Percentiles rank a stretch among this genome's conserved stretches.
Conservation (phyloP, 2,329 filamentous ascomycete genomes). For the Periconia sp. region DNA sequence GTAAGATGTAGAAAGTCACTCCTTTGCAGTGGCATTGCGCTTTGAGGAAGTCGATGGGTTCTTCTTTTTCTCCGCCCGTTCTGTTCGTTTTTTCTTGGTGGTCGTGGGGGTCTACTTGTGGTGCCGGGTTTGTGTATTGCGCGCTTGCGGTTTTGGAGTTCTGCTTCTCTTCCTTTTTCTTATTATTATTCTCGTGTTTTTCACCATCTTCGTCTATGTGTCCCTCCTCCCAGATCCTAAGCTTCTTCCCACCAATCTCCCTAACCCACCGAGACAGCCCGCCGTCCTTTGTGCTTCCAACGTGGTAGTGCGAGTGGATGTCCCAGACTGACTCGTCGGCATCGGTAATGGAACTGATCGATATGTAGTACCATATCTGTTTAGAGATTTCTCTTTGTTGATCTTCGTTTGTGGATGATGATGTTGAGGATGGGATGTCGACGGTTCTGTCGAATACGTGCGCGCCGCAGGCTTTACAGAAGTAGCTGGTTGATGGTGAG, state of each 20-base stretch:
- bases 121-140: neutral
- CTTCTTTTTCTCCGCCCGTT: neutral
- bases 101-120: neutral
- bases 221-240: slow-evolving; percentile 28
- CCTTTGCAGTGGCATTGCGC: slow-evolving; percentile 58
- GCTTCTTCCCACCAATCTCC: slow-evolving; percentile 19
- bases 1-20: slow-evolving; percentile 60
- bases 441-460: slow-evolving; percentile 33
- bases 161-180: neutral
- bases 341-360: slow-evolving; percentile 29
- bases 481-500: too few relatives aligned
- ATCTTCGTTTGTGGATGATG: neutral
- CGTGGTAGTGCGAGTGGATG: neutral
- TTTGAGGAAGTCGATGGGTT: slow-evolving; percentile 38
- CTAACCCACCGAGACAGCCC: slow-evolving; percentile 34
- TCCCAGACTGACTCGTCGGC: slow-evolving; percentile 30
- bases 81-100: neutral
- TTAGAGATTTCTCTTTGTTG: slow-evolving; percentile 9
- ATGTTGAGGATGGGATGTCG: too few relatives aligned
- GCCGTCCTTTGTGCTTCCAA: neutral
- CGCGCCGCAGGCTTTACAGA: slow-evolving; percentile 55
- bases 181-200: too few relatives aligned
- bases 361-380: neutral
- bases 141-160: neutral
- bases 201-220: too few relatives aligned